Evolutionary conservation across 345 rosid genomes (phyloP).

Genomic region (Salix suchowensis): DNA sequence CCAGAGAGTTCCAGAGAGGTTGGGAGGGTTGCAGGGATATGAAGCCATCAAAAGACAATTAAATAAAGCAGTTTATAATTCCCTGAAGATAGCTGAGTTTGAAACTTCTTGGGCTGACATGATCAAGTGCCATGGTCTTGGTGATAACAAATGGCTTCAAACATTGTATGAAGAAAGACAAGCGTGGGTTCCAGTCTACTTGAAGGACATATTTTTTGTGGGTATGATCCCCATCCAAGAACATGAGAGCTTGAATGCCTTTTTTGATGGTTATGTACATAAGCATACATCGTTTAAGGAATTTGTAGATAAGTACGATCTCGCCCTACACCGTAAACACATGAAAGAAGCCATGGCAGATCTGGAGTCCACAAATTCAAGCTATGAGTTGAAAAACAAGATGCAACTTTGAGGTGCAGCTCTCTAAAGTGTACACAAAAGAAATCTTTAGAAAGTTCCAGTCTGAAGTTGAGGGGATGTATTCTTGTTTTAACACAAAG

Average conservation of each 20-base stretch:
- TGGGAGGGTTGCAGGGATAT: conserved; percentile 46
- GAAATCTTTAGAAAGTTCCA: conserved; percentile 44
- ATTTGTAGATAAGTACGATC: conserved; percentile 50
- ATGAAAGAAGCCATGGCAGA: conserved; percentile 47
- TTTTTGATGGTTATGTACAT: conserved; percentile 61
- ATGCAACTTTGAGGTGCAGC: conserved; percentile 46
- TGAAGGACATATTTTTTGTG: conserved; percentile 44
- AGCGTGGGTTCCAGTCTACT: conserved; percentile 51
- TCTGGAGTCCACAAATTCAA: conserved; percentile 34
- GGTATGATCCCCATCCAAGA: conserved; percentile 49
- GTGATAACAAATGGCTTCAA: conserved; percentile 47
- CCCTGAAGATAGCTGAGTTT: conserved; percentile 44
- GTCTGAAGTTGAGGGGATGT: conserved; percentile 50
- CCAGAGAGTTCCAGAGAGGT: conserved; percentile 50
- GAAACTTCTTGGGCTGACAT: conserved; percentile 44
- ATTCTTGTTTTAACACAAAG: conserved; percentile 48
- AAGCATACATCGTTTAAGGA: conserved; percentile 55
- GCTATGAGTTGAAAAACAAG: conserved; percentile 44
- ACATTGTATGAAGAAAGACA: conserved; percentile 42
- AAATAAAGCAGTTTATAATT: conserved; percentile 41
- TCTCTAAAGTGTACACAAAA: conserved; percentile 41
- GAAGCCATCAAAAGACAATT: conserved; percentile 38
- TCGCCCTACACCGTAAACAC: conserved; percentile 47
- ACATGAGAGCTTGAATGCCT: conserved; percentile 43
- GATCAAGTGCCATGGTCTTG: conserved; percentile 40